Base-by-base conservation (phyloP, 495 filamentous ascomycete genomes). In the Aspergillus egyptiacus region DNA sequence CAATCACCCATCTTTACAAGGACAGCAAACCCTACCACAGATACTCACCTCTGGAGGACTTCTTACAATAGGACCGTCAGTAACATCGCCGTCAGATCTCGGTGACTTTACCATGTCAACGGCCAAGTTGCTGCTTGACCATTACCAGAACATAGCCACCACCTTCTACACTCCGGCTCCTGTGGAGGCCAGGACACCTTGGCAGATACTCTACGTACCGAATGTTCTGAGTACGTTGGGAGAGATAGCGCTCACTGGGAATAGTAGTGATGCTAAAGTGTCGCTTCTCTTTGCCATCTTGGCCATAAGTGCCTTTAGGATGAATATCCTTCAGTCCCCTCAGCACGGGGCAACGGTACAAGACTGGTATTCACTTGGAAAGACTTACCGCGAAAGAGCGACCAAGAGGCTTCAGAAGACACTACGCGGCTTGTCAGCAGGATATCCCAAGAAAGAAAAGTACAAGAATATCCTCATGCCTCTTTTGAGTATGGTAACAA, bases 391-490 rank as follows among this genome's bases (percentile, higher is more conserved):
- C 6, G 32, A 47, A 10, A 14, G 32, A 37, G 45, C 45, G 4
- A 47, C 33, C 13, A 36, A 11, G 19, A 47, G 45, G 18, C 23
- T 47, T 5, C 45, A 47, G 23, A 36, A 7, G 33, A 25, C 46
- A n/a, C 14, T 48, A 14, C 46, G 46, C 6, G 15, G 30, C 13
- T 31, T 48, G 32, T 48, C 46, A 11, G 13, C 14, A 28, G 34
- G 22, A 3, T 13, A 15, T 30, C 23, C 23, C 6, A 48, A 48
- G 25, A 48, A 28, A 31, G 46, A 48, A 18, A 48, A 48, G 15
- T 48, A 48, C 6, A 48, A 48, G 14, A 39, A 48, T 39, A 48
- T 48, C 15, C 34, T 48, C 23, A 48, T 48, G 46, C 46, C 46
- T n/a, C 34, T 48, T n/a, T 48, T 48, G 14, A 48, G 46, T 11